A percentile compares a stretch with the other conserved stretches of the same genome.
These are phyloP conservation scores for Phytophthora multivora DNA, from an alignment of 352 stramenopile genomes.

Conservation along the genomic window DNA sequence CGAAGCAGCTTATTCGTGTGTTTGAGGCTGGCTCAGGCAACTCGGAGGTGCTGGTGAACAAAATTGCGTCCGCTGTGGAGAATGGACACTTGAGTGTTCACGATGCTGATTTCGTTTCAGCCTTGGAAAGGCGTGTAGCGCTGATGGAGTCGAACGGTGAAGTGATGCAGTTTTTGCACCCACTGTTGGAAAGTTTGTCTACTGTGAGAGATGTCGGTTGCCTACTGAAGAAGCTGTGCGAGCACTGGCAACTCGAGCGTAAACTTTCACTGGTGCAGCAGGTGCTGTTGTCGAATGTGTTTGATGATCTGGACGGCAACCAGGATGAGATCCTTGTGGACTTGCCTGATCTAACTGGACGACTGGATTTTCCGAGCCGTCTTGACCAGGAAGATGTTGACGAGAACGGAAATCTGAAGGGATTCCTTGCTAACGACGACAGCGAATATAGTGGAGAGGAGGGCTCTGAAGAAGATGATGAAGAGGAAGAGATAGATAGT, in stretches of 20 bases:
- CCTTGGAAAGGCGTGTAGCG: constrained; percentile 34
- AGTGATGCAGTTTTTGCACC: constrained; percentile 66
- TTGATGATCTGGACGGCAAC: constrained; percentile 86
- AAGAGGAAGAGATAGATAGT: constrained; percentile 42
- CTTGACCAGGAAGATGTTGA: constrained; percentile 83
- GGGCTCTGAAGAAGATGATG: constrained; percentile 38
- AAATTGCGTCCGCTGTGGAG: constrained; percentile 73
- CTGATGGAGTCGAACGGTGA: constrained; percentile 59
- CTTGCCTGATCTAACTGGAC: constrained; percentile 56
- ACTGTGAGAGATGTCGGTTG: constrained; percentile 70
- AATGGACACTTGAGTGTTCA: constrained; percentile 65
- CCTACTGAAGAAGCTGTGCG: constrained; percentile 62
- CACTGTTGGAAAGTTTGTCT: constrained; percentile 75
- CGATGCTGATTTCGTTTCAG: constrained; percentile 44
- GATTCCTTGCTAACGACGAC: constrained; percentile 68
- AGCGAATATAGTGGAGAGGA: constrained; percentile 68
- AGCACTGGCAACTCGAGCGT: constrained; percentile 69
- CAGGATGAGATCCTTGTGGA: constrained; percentile 74
- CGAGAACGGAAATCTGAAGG: constrained; percentile 82
- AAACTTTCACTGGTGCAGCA: constrained; percentile 70
- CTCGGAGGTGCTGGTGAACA: constrained; percentile 66
- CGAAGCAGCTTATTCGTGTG: constrained; percentile 66
- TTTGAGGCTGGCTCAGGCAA: constrained; percentile 74
- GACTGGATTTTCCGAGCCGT: constrained; percentile 81
- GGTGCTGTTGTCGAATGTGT: constrained; percentile 71